Base-by-base conservation (phyloP, 306 rosid species). In the Benincasa hispida region DNA sequence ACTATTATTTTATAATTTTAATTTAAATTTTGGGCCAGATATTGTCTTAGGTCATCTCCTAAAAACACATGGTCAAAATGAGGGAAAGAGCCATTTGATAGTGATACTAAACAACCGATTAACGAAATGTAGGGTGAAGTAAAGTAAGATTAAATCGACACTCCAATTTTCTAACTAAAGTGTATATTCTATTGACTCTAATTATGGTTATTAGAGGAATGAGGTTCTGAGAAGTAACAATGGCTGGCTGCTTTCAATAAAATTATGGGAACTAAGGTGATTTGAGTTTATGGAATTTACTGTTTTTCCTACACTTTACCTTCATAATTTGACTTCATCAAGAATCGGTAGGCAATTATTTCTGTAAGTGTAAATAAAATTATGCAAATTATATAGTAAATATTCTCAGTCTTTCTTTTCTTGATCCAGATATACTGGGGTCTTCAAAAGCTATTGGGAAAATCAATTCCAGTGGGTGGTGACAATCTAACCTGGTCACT, bases 401-500 rank as follows among this genome's bases (percentile, higher is more conserved):
- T 45, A 14, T 41, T 41, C 15, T 41, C n/a, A 21, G 6, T 25
- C 76, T 8, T 45, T 47, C n/a, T 70, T 17, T 15, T 47, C 15
- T 47, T 32, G 22, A 22, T 79, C 78, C 92, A 94, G 97, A 86
- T 94, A 81, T 81, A 60, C 77, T 69, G 35, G 1, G 87, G 89
- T 48, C 92, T 92, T 24, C 80, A 84, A 4, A 77, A 75, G 80
- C 76, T 87, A 53, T 63, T 92, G 34, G 92, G 93, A 45, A 68
- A 83, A 75, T 86, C 88, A 65, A 58, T 83, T 85, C 56, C 83
- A 13, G 88, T 90, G 80, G 88, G 89, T 32, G 73, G 3, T 61
- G 78, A 73, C 81, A 83, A 87, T 77, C 86, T 94, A 76, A 90
- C 89, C 27, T 94, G 99, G 99, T 81, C 92, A 10, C 22, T 94